Evolutionary conservation across 1,284 basidiomycete species (phyloP), one percentile per base, ranked within the genome.

Genomic region (Ceratobasidium sp.): DNA sequence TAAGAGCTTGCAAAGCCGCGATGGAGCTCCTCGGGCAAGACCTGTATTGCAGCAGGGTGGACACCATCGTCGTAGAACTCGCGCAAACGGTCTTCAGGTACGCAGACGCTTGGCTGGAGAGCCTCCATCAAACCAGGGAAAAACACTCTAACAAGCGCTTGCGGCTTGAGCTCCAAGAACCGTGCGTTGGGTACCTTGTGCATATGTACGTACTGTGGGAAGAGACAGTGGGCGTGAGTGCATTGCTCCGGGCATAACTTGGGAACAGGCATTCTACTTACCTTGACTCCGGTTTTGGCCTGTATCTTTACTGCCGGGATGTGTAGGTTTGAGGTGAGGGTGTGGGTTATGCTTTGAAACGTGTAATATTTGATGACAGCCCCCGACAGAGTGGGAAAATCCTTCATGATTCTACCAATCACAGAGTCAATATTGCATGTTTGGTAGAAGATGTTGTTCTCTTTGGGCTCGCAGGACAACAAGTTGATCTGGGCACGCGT

Each of bases 171-270:
- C 28, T 75, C 61, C 37, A 75, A 2, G 37, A 75, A 75, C 3
- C 61, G 73, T 2, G 51, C 49, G 53, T 75, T 75, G 0, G 73
- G 61, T 10, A 75, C 37, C 49, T 58, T 53, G 28, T 75, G 73
- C n/a, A 39, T 23, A 17, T 56, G 28, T 26, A 75, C 49, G 23
- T 17, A 17, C 73, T 75, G 8, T 13, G 13, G 17, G 45, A n/a
- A 23, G 10, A n/a, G 51, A 15, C 42, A 53, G 47, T 66, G 20
- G n/a, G 15, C 15, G 3, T 37, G 20, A 35, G 15, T 63, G 31
- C 33, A 39, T 47, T 4, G 45, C 20, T n/a, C 20, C n/a, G 49
- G 49, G 7, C 23, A 11, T 10, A 11, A 26, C 13, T n/a, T 20
- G 23, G 28, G 23, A 10, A 6, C 6, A 20, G 35, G 47, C 17